Evolutionary conservation across 2,329 filamentous ascomycete species (phyloP).

Genomic region (Nothophoma quercina): DNA sequence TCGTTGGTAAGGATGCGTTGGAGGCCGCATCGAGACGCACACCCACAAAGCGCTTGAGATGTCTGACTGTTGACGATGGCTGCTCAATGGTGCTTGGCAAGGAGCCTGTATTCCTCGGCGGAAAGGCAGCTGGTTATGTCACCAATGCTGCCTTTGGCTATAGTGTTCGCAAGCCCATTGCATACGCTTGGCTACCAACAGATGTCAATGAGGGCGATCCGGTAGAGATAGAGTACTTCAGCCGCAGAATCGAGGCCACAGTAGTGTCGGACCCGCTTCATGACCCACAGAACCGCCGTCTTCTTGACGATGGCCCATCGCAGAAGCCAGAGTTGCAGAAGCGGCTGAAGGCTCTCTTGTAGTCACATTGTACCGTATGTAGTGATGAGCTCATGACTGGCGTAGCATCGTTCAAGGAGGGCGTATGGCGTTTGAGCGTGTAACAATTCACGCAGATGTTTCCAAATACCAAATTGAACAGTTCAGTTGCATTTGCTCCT

Average conservation of each 20-base stretch:
- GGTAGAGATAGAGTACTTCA: slow-evolving; percentile 70
- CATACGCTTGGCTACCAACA: slow-evolving; percentile 65
- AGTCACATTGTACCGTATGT: slow-evolving; percentile 12
- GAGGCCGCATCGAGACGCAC: slow-evolving; percentile 51
- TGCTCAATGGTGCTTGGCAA: slow-evolving; percentile 66
- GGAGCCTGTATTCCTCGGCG: slow-evolving; percentile 64
- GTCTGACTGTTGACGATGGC: slow-evolving; percentile 64
- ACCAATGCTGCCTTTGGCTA: slow-evolving; percentile 69
- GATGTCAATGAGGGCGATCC: slow-evolving; percentile 55
- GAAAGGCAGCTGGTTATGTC: slow-evolving; percentile 62
- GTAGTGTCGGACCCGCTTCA: slow-evolving; percentile 61
- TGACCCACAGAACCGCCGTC: slow-evolving; percentile 52
- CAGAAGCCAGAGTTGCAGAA: slow-evolving; percentile 30
- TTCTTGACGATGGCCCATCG: slow-evolving; percentile 37
- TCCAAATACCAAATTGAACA: neutral
- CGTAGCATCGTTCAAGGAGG: slow-evolving; percentile 12
- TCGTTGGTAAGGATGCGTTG: slow-evolving; percentile 62
- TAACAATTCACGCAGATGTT: neutral
- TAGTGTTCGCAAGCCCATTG: slow-evolving; percentile 65
- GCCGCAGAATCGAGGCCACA: slow-evolving; percentile 61
- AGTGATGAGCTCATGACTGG: slow-evolving; percentile 23
- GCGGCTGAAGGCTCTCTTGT: slow-evolving; percentile 33
- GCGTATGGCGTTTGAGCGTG: slow-evolving; percentile 1
- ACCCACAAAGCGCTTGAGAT: slow-evolving; percentile 52
- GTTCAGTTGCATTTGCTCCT: neutral